Base-by-base conservation (phyloP, 306 rosid species). In the Potentilla sterilis region DNA sequence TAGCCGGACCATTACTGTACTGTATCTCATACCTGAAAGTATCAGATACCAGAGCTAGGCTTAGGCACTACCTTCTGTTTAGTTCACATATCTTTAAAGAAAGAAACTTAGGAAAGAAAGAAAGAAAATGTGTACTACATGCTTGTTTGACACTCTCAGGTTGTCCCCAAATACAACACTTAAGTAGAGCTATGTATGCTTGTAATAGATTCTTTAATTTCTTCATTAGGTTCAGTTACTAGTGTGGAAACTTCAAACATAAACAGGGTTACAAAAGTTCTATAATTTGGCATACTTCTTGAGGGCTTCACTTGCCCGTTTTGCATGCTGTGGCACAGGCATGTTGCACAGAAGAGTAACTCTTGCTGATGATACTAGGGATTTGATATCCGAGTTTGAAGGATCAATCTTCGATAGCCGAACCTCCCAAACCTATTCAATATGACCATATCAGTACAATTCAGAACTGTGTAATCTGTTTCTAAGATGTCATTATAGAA, bases 361-460 rank as follows among this genome's bases (percentile, higher is more conserved):
- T 69, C 96, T 81, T 21, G 98, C 87, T 4, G 96, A 80, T 51
- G 98, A 78, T 52, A 89, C 81, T 73, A 90, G 40, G 5, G 89
- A 73, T 86, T 72, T 86, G 15, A 35, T 72, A 67, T 86, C 73
- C 49, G 82, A 67, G 84, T 83, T 76, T 73, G 94, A 85, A 79
- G 90, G 91, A 85, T 83, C 82, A 75, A 78, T 75, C 86, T 95
- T 95, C 88, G 88, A 84, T 21, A 95, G 70, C 67, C 41, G 55
- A 40, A 88, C 98, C 67, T 92, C 97, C 98, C 97, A 94, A 72
- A 94, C 98, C 87, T 86, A 69, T 21, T 21, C 55, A 67, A 48
- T 63, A 38, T 34, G 28, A 7, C 21, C 77, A 73, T 22, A 38
- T 24, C 64, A 28, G 16, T 9, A 12, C 37, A 74, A 28, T 12